Base-by-base conservation (phyloP, 2,329 filamentous ascomycete species). In the Botrytis hyacinthi region DNA sequence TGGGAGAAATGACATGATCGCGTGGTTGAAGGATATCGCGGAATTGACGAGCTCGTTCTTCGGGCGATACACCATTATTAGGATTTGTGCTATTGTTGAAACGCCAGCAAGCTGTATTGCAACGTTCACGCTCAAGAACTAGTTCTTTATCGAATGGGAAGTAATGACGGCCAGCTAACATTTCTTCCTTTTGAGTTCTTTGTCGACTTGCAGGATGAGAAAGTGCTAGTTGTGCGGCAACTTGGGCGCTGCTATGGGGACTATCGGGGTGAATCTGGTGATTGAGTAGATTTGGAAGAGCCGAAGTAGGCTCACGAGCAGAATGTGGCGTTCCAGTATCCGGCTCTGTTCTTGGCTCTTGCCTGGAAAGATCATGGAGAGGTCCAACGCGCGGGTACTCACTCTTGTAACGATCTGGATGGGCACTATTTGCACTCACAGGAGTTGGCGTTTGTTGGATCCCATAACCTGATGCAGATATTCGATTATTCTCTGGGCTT, bases 61-160 rank as follows among this genome's bases (percentile, higher is more conserved):
- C 85, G 10, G 87, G 84, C 42, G 91, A 93, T 9, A 95, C 88
- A 7, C 91, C 92, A 57, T 90, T 88, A 72, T 90, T 89, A 2
- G 93, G 91, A 78, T 94, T 94, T 44, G 89, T 91, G 29, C 92
- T 91, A 81, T 92, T 93, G 83, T 98, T 98, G 84, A 96, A 98
- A 69, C 91, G 87, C 88, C 92, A 95, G 78, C 95, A 90, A 7
- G 93, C 93, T 20, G 89, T 88, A 76, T 90, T 92, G 83, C 95
- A 98, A 72, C 91, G 88, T 80, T 96, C 91, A n/a, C 95, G 91
- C 79, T 98, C 95, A 32, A 93, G 87, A 22, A 93, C 87, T 8
- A 99, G 87, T 78, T 94, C 91, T 74, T 90, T 88, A 80, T 93
- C 90, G 76, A 92, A 95, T 10, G 93, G 93, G 75, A 90, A 91